Base-by-base conservation (phyloP, 2,329 filamentous ascomycete species). In the Juglanconis oblonga region DNA sequence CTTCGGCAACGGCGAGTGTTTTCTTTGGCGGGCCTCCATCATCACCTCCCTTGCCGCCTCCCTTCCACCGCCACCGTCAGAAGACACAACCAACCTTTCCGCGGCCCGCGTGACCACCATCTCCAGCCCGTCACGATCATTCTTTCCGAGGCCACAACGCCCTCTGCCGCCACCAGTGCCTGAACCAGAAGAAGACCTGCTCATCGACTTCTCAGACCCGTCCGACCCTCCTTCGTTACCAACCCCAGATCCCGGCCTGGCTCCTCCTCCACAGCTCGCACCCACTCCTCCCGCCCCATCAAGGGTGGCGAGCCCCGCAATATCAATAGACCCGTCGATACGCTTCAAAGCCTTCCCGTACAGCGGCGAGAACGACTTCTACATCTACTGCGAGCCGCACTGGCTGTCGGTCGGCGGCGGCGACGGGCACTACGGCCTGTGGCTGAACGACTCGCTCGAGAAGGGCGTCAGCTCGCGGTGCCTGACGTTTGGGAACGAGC, bases 341-440 rank as follows among this genome's bases (percentile, higher is more conserved):
- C 87, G 95, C 24, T 99, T 99, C 82, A 97, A 97, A 76, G 94
- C 94, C 0, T 99, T 98, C 69, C 93, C 94, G 0, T 98, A 97
- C 71, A 96, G 90, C 59, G 95, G 95, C 5, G 85, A 96, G 45
- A 98, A 99, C 73, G 95, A 98, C 74, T 99, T 96, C 72, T 92
- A 94, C 79, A 95, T 98, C 66, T 90, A 96, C 69, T 98, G 94
- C 75, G 92, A 98, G 75, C 81, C 86, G 3, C 85, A 87, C 31
- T 98, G 90, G 72, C 75, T 99, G 13, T 95, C 90, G 69, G 82
- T 98, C 24, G 95, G 95, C 10, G 94, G 92, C 58, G 91, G 82
- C 48, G 92, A 97, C 67, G 94, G 95, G 0, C 90, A 90, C 68
- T 98, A 95, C 72, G 95, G 95, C 2, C 79, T 99, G 5, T 98